Base-by-base conservation (phyloP, 1,139 yeast genomes). In the Pichia sp. region DNA sequence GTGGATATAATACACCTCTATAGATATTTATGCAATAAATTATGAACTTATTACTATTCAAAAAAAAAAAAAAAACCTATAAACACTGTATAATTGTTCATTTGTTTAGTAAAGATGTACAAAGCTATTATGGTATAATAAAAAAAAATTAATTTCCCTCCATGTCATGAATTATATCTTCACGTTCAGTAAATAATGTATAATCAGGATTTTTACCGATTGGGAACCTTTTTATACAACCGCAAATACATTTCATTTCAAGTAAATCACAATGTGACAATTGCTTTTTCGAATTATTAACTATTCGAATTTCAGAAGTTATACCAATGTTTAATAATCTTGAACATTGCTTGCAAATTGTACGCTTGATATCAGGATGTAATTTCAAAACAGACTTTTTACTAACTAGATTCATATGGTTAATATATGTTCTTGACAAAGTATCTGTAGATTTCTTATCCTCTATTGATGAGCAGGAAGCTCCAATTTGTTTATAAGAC, bases 381-480 rank as follows among this genome's bases (percentile, higher is more conserved):
- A 81, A 56, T 54, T 82, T 74, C 16, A 80, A 57, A 6, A 82
- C 89, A 5, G 78, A 72, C 56, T 80, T 81, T 55, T 80, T 78
- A 3, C 86, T 73, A 9, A 82, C 80, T 31, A 69, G 54, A 43
- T 68, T 73, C 51, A 74, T 66, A 40, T 69, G 71, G 40, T 74
- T 62, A 20, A 69, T 59, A 51, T 77, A 78, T 40, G 70, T 68
- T 38, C 85, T 61, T 0, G 84, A 72, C 7, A 82, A 60, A 0
- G 64, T 53, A 20, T 61, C 61, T 46, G 40, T 58, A 55, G 30
- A 59, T 56, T 8, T 38, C 20, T 27, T 20, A 16, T 41, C 26
- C 35, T 35, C 31, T 9, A 22, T 29, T 23, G 36, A 11, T n/a
- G 10, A 12, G n/a, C n/a, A n/a, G n/a, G n/a, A n/a, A 6, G 27